Base-by-base conservation (phyloP, 164 flowering plant species). In the Piper betle region DNA sequence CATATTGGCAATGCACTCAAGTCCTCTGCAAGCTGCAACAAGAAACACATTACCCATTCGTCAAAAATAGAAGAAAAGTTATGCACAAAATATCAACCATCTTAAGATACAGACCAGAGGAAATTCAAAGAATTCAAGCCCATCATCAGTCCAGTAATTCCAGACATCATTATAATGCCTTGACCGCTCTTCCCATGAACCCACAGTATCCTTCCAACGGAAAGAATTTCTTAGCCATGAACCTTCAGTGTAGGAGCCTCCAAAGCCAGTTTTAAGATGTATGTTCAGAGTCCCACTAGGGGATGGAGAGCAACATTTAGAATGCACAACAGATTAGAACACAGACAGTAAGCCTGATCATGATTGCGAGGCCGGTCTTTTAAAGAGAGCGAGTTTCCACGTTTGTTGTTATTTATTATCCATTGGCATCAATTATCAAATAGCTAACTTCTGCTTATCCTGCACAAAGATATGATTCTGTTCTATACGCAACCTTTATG, bases 121-220 rank as follows among this genome's bases (percentile, higher is more conserved):
- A 78, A 81, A 84, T 77, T 93, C 99, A 43, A 80, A 81, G 64
- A 84, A 80, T 58, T 97, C 99, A 52, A 93, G 78, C n/a, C 97
- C 99, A 73, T 93, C 99, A 75, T 93, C 97, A 50, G 96, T 88
- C 99, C 99, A 93, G 63, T 90, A 93, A 66, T 39, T 74, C 99
- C 97, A 93, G 67, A 86, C 89, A 71, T 90, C 97, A 67, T 92
- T 92, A 69, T 81, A 86, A 73, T 90, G 99, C 19, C 97, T 96
- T 10, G 99, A 84, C 66, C 99, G 83, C 74, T 87, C 86, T 73
- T 90, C 94, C 99, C 97, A 90, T 8, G 96, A 86, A 58, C 97
- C 99, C 55, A 90, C 69, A 2, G 81, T 80, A 74, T 79, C 89
- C 77, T 80, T 93, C 97, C 97, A 93, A 25, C 92, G 86, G 66